Evolutionary conservation across 2,329 filamentous ascomycete genomes (phyloP).

Genomic region (Pestalotiopsis sp.): DNA sequence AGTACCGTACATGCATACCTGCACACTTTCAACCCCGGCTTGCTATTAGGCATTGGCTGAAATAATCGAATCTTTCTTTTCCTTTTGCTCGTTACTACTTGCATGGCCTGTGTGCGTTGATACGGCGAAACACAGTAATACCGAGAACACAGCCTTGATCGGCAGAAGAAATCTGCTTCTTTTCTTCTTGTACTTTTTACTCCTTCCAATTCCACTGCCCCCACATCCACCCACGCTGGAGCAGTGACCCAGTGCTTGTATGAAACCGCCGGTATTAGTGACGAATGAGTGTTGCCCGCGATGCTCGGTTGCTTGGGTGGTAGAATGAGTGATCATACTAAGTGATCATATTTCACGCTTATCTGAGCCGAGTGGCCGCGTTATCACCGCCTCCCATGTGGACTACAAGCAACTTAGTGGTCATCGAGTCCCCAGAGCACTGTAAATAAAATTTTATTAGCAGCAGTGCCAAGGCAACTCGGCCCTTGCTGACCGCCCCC

Average conservation of each 20-base stretch:
- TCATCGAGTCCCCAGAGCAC: not conserved
- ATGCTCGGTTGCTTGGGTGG: conserved; percentile 3
- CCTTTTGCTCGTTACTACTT: not conserved
- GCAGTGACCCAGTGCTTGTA: not conserved
- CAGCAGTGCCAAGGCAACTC: not conserved
- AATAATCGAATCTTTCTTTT: not conserved
- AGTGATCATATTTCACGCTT: conserved; percentile 7
- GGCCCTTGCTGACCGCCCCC: not conserved
- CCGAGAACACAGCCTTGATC: not conserved
- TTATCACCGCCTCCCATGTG: not conserved
- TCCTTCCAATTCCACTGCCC: not conserved
- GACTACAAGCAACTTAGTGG: not conserved
- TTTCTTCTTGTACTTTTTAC: not conserved
- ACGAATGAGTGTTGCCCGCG: not conserved
- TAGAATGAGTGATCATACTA: not conserved
- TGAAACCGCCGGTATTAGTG: conserved; percentile 13
- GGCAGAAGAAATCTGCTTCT: not conserved
- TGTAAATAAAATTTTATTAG: not conserved
- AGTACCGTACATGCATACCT: not conserved
- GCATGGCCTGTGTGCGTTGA: not conserved
- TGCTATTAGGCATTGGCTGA: not conserved
- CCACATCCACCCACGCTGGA: not conserved
- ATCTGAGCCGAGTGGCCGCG: conserved; percentile 3
- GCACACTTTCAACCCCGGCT: not conserved
- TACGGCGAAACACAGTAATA: not conserved